phyloP scores from a whole-genome alignment of 345 rosid species.

The Euphorbia tirucalli region DNA sequence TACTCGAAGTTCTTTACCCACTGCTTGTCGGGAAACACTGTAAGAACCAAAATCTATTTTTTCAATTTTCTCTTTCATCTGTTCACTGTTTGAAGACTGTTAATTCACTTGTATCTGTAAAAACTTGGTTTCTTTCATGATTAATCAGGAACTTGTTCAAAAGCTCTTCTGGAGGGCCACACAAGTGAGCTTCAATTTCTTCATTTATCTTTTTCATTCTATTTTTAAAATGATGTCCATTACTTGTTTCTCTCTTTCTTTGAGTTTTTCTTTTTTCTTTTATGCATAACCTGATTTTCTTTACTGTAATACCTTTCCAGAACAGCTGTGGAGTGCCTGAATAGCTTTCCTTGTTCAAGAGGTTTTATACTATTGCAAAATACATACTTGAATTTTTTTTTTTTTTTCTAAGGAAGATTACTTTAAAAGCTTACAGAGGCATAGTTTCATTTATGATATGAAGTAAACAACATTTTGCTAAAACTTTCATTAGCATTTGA shows the following conservation, averaged over 20 bases:
- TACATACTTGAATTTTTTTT: too few relatives aligned
- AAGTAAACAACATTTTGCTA: background rate
- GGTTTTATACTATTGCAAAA: background rate
- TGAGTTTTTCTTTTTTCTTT: background rate
- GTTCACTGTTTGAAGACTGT: background rate
- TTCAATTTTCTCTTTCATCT: background rate
- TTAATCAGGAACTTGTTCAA: conserved; percentile 9
- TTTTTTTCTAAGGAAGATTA: background rate
- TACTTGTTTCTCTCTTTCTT: background rate
- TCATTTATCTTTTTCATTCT: background rate
- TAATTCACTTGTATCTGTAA: background rate
- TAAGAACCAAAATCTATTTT: background rate
- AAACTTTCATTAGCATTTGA: background rate
- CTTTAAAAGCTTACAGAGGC: background rate
- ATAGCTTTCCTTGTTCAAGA: background rate
- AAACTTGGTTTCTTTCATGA: background rate
- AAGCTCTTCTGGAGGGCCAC: background rate
- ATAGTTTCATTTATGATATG: background rate
- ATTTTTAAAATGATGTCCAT: background rate
- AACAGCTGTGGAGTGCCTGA: conserved; percentile 2
- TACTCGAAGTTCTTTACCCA: background rate
- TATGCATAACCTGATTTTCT: background rate
- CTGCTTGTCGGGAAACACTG: conserved; percentile 9
- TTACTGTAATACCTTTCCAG: background rate
- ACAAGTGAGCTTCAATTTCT: conserved; percentile 4